Evolutionary conservation across 768 basidiomycete genomes (phyloP), one percentile per base, ranked within the genome.

Genomic region (Lanmaoa pseudosensibilis): DNA sequence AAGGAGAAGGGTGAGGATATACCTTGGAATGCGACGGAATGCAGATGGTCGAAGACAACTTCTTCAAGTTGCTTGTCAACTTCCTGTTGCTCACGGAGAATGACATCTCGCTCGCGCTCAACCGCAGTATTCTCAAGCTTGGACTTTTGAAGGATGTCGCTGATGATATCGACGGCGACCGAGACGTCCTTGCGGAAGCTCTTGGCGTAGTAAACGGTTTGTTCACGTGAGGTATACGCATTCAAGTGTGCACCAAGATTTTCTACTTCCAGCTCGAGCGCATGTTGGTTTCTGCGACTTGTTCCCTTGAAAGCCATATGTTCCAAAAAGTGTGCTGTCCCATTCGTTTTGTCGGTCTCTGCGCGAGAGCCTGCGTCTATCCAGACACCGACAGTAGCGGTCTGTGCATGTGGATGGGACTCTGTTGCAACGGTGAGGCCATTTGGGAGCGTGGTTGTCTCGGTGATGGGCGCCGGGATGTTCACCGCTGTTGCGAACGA

Each of bases 251-350:
- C 93, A 62, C 97, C 97, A 55, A 98, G 81, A 76, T 97, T 95
- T 78, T 99, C 97, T 23, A 98, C 96, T 74, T 98, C 94, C 55
- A 98, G 83, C 75, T 98, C 97, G 47, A 99, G 85, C 18, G 84
- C 81, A 63, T 93, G 89, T 74, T 98, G 96, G 36, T 84, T 82
- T 57, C 97, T 88, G 62, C 85, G 83, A 69, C 83, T 83, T 56
- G 96, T 99, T 54, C 97, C 97, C 76, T 95, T 95, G 83, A 96
- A 96, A 38, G 94, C 94, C 94, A 96, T 94, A 69, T 95, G 93
- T 74, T 99, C 97, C 57, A 98, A 85, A 82, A 99, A 99, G 78
- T 98, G 97, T 44, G 97, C 97, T 11, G 94, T 94, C 50, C 97
- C 97, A 65, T 89, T 95, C 38, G 92, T 96, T 75, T 85, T 84